These are phyloP conservation scores for Colletotrichum plurivorum DNA, from an alignment of 2,329 filamentous ascomycete species.

Conservation along the genomic window DNA sequence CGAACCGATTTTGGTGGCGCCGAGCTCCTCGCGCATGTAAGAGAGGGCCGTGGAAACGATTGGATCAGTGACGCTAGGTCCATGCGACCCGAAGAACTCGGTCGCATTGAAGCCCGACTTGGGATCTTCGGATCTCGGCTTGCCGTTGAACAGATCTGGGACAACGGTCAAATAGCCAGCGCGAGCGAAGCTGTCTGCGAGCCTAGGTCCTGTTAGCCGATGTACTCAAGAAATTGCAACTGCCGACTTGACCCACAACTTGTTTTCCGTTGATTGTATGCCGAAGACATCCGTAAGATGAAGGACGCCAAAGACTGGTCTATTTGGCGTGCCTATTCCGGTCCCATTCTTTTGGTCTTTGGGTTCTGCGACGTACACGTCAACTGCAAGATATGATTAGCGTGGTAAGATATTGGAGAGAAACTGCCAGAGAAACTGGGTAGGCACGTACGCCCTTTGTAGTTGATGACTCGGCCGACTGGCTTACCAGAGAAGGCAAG, in stretches of 20 bases:
- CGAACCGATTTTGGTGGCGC: slow-evolving; percentile 66
- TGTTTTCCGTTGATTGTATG: slow-evolving; percentile 47
- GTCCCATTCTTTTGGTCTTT: slow-evolving; percentile 9
- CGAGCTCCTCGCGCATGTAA: slow-evolving; percentile 60
- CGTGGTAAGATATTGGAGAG: background rate
- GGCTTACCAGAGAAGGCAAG: slow-evolving; percentile 32
- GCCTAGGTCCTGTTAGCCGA: slow-evolving; percentile 35
- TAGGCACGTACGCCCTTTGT: slow-evolving; percentile 16
- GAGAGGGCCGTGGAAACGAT: slow-evolving; percentile 60
- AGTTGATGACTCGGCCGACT: slow-evolving; percentile 2
- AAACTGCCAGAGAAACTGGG: too few species aligned
- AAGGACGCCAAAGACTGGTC: slow-evolving; percentile 8
- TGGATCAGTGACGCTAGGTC: slow-evolving; percentile 57
- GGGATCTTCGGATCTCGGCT: slow-evolving; percentile 59
- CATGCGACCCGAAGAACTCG: slow-evolving; percentile 57
- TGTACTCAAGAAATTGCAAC: too few species aligned
- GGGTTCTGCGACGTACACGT: slow-evolving; percentile 26
- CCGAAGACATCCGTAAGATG: slow-evolving; percentile 53
- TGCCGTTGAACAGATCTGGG: slow-evolving; percentile 76
- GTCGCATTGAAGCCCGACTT: slow-evolving; percentile 53
- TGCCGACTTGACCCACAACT: slow-evolving; percentile 16
- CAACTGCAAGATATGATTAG: slow-evolving; percentile 5
- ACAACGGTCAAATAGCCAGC: slow-evolving; percentile 76
- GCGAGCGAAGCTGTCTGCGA: slow-evolving; percentile 77
- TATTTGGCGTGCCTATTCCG: background rate